These are phyloP conservation scores for Ampelocalamus luodianensis DNA, from an alignment of 176 grass and related monocot species.

Conservation along the genomic window DNA sequence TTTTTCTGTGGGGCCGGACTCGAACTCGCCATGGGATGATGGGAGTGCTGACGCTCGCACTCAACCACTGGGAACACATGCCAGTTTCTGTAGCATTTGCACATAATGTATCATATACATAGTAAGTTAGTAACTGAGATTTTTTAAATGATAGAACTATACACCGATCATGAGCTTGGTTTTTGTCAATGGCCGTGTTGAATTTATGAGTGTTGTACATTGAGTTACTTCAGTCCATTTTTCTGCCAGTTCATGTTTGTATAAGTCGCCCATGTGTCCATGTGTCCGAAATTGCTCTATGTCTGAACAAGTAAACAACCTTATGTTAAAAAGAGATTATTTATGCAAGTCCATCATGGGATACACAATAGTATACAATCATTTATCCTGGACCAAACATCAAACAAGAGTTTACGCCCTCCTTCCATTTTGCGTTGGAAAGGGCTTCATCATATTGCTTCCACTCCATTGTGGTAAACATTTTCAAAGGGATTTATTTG, in stretches of 20 bases:
- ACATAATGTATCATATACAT: background rate
- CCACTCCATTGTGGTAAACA: background rate
- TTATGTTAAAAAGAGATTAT: background rate
- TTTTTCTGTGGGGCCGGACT: background rate
- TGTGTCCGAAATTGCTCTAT: conserved; percentile 11
- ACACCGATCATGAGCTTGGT: no score
- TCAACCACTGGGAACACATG: conserved; percentile 14
- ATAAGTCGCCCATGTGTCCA: background rate
- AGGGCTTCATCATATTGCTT: background rate
- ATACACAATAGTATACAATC: background rate
- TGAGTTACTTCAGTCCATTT: background rate
- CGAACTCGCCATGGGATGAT: background rate
- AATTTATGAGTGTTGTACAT: background rate
- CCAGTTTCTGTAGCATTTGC: conserved; percentile 1
- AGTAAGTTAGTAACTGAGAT: background rate
- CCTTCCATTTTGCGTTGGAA: conserved; percentile 8
- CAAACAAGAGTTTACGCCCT: background rate
- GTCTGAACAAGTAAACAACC: background rate
- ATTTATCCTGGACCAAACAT: background rate
- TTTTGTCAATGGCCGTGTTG: background rate
- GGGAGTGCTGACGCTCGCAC: background rate
- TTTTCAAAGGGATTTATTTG: conserved; percentile 17
- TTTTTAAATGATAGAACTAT: background rate
- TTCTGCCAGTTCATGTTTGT: conserved; percentile 6
- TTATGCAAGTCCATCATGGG: background rate